Base-by-base conservation (phyloP, 1,284 basidiomycete species). In the Cryptococcus sp. region DNA sequence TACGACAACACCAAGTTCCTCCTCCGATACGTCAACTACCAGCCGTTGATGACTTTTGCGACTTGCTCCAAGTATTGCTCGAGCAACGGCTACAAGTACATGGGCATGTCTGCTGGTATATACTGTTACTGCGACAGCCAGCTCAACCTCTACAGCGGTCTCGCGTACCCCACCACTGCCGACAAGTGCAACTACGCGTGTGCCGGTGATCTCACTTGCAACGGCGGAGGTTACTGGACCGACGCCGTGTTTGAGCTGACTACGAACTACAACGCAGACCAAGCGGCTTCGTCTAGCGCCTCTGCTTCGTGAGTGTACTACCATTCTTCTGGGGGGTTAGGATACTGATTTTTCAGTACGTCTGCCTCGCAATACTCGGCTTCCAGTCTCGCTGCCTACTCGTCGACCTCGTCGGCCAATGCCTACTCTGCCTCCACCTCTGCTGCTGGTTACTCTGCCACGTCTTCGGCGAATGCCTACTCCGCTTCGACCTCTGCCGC, bases 381-480 rank as follows among this genome's bases (percentile, higher is more conserved):
- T 31, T 25, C 45, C 26, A 7, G 14, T 7, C 14, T 14, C 9
- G 28, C 39, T 50, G 45, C 39, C 23, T 26, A 45, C 23, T 28
- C 48, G 35, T 52, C 43, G 48, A 44, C 21, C 39, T 40, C 39
- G 35, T 24, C 40, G 32, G 37, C 42, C 28, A 28, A 21, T 48
- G 42, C 39, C 48, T 47, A 24, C 6, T 21, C 14, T n/a, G 53
- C 31, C 48, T 39, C 47, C 43, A 43, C 2, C 52, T 34, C 23
- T 41, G 44, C 49, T 26, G 28, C 48, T 26, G 24, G 35, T 25
- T 43, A 37, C 22, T 42, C 26, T 43, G 1, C 33, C n/a, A n/a
- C n/a, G n/a, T n/a, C n/a, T n/a, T n/a, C 25, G 34, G 45, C 33
- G 9, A 31, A 31, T n/a, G n/a, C n/a, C n/a, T n/a, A n/a, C n/a